Conservation (phyloP, 2,329 filamentous ascomycete species). For the Penicillium vulpinum region DNA sequence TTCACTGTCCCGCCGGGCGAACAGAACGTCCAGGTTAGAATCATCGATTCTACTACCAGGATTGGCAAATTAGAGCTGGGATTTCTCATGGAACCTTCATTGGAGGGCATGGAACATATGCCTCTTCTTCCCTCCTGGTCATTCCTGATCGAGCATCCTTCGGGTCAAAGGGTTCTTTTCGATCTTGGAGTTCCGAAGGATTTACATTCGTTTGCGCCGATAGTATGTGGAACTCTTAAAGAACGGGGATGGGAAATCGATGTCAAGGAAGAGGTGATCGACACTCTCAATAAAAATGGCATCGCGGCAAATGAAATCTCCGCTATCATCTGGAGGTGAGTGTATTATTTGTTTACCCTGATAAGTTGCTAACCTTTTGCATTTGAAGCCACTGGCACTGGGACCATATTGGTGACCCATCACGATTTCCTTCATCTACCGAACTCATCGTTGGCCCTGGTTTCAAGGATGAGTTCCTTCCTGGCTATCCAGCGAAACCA, state of each 20-base stretch:
- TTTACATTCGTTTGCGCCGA: conserved; percentile 41
- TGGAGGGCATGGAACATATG: conserved; percentile 2
- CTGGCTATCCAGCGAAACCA: conserved; percentile 47
- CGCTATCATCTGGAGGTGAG: conserved; percentile 10
- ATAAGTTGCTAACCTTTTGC: not conserved
- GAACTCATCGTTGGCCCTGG: conserved; percentile 52
- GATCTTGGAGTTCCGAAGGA: conserved; percentile 53
- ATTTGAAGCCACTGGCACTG: conserved; percentile 35
- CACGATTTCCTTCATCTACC: conserved; percentile 45
- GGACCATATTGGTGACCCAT: conserved; percentile 48
- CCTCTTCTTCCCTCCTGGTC: conserved; percentile 14
- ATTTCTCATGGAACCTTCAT: conserved; percentile 12
- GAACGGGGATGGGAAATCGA: not conserved
- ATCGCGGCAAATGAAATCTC: conserved; percentile 1
- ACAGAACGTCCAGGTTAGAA: conserved; percentile 6
- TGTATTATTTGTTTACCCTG: not conserved
- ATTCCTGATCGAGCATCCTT: conserved; percentile 30
- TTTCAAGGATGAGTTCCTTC: conserved; percentile 44
- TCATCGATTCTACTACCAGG: conserved; percentile 14
- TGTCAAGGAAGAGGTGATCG: conserved; percentile 9
- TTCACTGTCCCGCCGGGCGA: conserved; percentile 6
- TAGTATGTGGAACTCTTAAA: not conserved
- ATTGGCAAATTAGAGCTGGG: not conserved
- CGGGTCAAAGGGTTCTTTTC: conserved; percentile 46
- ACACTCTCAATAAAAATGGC: conserved; percentile 1